Evolutionary conservation across 352 stramenopile species (phyloP).

Genomic region (Thalassiosira livingstoniorum): DNA sequence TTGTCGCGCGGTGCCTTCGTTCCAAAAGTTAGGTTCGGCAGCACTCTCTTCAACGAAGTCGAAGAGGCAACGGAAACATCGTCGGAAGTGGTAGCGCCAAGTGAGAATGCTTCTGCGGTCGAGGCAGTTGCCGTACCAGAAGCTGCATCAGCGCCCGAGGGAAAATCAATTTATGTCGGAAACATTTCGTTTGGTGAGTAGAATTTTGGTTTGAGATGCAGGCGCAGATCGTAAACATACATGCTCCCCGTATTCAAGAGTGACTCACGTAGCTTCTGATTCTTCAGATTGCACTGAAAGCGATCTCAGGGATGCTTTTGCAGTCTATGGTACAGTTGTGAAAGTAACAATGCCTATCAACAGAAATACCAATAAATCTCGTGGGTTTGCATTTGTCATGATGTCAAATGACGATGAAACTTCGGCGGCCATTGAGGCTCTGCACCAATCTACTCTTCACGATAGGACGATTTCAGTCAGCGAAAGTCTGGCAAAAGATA

Average conservation of each 20-base stretch:
- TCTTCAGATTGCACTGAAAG: conserved; percentile 45
- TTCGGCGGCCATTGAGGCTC: conserved; percentile 63
- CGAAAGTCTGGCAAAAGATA: conserved; percentile 66
- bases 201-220: neutral
- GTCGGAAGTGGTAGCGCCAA: conserved; percentile 8
- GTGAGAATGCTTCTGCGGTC: neutral
- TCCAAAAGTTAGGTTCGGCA: conserved; percentile 27
- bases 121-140: neutral
- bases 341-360: conserved; percentile 74
- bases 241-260: too few species aligned
- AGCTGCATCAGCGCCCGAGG: conserved; percentile 24
- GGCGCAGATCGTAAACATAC: neutral
- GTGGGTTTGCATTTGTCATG: conserved; percentile 85
- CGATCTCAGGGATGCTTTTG: conserved; percentile 63
- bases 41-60: conserved; percentile 47
- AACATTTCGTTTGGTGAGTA: conserved; percentile 80
- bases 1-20: conserved; percentile 1
- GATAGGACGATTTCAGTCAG: conserved; percentile 79
- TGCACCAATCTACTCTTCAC: conserved; percentile 70
- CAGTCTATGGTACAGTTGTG: conserved; percentile 63
- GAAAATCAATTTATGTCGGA: conserved; percentile 70
- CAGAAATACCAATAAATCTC: conserved; percentile 58
- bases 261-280: too few species aligned
- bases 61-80: conserved; percentile 25
- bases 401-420: conserved; percentile 71